Base-by-base conservation (phyloP, 768 basidiomycete species). In the Leccinellum albellum region DNA sequence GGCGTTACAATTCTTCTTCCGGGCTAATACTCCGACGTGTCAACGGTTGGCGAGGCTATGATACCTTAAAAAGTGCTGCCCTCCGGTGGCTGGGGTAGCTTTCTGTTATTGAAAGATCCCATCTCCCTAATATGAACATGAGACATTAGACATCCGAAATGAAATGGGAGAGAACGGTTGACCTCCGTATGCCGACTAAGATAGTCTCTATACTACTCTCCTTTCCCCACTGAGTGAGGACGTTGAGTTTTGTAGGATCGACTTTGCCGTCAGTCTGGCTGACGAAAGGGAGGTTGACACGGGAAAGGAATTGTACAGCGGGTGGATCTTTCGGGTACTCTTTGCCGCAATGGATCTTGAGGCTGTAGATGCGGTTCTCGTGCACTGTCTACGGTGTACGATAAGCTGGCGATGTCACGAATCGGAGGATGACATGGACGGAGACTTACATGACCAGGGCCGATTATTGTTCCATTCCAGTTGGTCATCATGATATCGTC, bases 381-480 rank as follows among this genome's bases (percentile, higher is more conserved):
- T 98, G 94, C 4, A 96, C 93, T 23, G 94, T 96, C 91, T 96
- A 64, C 9, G 13, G 42, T 23, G 20, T 50, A 15, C 50, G 63
- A 62, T 66, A 49, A 65, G 60, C 28, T 15, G 21, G 17, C 60
- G 60, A 61, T 63, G 53, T 45, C 56, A 26, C 51, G 42, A 60
- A 54, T 61, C 56, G 53, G 53, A 42, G 53, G 20, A 20, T 33
- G 26, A 45, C 9, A 47, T 33, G 21, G 28, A 28, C 8, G 33
- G n/a, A 21, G 20, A 78, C 91, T 59, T 73, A 95, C 94, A 75
- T 99, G 95, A 51, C 95, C 95, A 31, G 97, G 97, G 9, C 97
- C 97, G 60, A 99, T 93, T 78, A 99, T 95, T 21, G 97, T 99
- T 51, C 97, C 96, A 69, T 97, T 98, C 97, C 97, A 99, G 73